These are phyloP conservation scores for Fragaria vesca DNA, from an alignment of 306 rosid genomes.

Conservation along the genomic window DNA sequence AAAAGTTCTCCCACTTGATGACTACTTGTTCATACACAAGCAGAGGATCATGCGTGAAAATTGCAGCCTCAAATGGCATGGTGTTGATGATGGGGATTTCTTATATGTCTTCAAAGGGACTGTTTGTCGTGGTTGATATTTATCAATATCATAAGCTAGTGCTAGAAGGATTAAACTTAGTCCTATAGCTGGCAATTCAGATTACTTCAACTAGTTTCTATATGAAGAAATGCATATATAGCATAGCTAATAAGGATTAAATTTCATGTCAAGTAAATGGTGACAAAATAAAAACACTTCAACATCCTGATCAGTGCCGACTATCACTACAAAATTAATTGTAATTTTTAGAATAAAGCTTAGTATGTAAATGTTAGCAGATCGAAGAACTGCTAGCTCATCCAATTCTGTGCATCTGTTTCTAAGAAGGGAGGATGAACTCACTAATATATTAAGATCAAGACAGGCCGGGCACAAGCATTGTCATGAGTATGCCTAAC, in stretches of 20 bases:
- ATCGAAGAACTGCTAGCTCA: not conserved
- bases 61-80: constrained; percentile 84
- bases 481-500: too few relatives aligned
- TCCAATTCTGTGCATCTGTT: not conserved
- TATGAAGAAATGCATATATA: not conserved
- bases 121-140: constrained; percentile 37
- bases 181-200: not conserved
- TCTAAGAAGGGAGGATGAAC: not conserved
- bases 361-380: not conserved
- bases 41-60: constrained; percentile 86
- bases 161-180: not conserved
- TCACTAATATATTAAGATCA: too few relatives aligned
- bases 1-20: constrained; percentile 58
- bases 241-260: not conserved
- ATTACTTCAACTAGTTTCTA: not conserved
- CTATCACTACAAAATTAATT: not conserved
- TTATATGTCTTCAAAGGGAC: constrained; percentile 77
- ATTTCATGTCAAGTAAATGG: not conserved
- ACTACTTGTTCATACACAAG: constrained; percentile 79
- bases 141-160: constrained; percentile 3
- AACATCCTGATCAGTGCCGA: not conserved
- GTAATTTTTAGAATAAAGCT: not conserved
- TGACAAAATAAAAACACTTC: not conserved
- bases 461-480: too few relatives aligned
- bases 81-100: constrained; percentile 76